Base-by-base conservation (phyloP, 805 yeast genomes). In the Candida ponderosae region DNA sequence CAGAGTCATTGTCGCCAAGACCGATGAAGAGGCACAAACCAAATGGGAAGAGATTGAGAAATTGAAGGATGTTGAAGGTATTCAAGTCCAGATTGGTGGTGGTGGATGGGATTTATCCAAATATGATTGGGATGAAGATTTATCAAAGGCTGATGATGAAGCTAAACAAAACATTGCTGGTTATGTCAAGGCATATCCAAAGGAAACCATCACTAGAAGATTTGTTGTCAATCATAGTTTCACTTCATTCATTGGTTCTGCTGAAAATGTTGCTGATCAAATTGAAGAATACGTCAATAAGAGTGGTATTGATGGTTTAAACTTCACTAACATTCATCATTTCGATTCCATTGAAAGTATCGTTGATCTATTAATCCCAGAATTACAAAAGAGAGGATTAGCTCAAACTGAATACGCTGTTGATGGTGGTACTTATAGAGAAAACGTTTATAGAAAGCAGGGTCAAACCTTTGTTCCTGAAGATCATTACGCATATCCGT, bases 221-320 rank as follows among this genome's bases (percentile, higher is more conserved):
- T 44, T 42, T 21, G 24, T 44, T 29, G 57, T 58, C 15, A 43
- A 53, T 9, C 49, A 47, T 26, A 53, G 51, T 29, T 56, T 57
- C 17, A 47, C 40, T 33, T 14, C 45, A 27, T 20, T 34, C 26
- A 20, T 31, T 30, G 68, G 68, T 4, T 51, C 60, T 23, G 48
- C 65, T 4, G 34, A 40, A 27, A 57, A 56, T 32, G 65, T 64
- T 18, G 66, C 65, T 8, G 65, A 64, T 40, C 52, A 57, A 34
- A 47, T 63, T 29, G 63, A 61, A 40, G 40, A 48, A 35, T 63
- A 67, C 68, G 62, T 59, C 7, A 62, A 60, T 14, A 46, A 48
- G 11, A 52, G 62, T 11, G 63, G 55, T 31, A 54, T 63, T 15
- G 69, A 63, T 37, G 68, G 68, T 2, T 63, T 64, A 45, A 63